Percentiles rank a stretch among this genome's conserved stretches.
These are phyloP conservation scores for Solanum neorickii DNA, from an alignment of 257 asterid species.

Conservation along the genomic window DNA sequence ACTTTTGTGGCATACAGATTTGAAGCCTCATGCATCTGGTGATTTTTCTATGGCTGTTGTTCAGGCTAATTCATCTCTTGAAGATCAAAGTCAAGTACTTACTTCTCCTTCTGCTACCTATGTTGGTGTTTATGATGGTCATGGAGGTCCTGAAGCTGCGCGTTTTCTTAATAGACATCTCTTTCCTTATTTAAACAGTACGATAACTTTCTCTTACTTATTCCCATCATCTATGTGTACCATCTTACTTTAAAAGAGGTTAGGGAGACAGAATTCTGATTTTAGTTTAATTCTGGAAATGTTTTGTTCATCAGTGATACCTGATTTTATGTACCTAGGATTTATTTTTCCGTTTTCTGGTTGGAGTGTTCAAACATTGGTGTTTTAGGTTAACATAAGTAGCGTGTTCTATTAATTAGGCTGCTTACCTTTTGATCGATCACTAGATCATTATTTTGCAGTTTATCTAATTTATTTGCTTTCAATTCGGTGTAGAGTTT, in stretches of 20 bases:
- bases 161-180: conserved; percentile 16
- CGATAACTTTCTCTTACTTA: neutral
- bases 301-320: neutral
- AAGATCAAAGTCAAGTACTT: conserved; percentile 17
- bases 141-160: conserved; percentile 5
- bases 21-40: conserved; percentile 10
- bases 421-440: neutral
- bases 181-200: conserved; percentile 14
- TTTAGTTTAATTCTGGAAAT: neutral
- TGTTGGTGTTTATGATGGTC: conserved; percentile 24
- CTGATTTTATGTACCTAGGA: neutral
- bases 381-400: neutral
- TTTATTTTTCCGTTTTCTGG: neutral
- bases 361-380: neutral
- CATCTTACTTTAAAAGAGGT: neutral
- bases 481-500: conserved; percentile 1
- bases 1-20: conserved; percentile 7
- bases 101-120: conserved; percentile 12
- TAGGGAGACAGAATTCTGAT: neutral
- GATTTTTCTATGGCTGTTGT: conserved; percentile 22
- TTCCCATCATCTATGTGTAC: neutral
- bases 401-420: neutral
- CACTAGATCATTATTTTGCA: neutral
- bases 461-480: neutral
- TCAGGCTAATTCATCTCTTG: conserved; percentile 16